A percentile compares a stretch with the other conserved stretches of the same genome.
Conservation (phyloP, 2,329 filamentous ascomycete species). For the Ascochyta pisi region DNA sequence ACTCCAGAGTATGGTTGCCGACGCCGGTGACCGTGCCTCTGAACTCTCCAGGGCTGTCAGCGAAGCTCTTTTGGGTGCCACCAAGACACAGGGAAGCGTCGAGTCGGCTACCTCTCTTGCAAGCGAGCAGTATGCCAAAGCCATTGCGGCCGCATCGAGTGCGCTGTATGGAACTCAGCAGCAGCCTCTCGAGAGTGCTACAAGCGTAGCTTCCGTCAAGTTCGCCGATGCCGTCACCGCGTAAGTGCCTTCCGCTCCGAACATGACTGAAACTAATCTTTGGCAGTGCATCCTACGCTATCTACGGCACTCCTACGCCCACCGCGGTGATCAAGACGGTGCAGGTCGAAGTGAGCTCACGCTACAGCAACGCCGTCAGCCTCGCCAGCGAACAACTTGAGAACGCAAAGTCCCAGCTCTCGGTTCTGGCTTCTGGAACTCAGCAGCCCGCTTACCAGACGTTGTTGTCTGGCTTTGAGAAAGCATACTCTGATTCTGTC, state of each 20-base stretch:
- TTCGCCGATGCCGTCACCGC: slow-evolving; percentile 65
- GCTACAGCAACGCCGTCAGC: slow-evolving; percentile 70
- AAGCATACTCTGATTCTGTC: slow-evolving; percentile 71
- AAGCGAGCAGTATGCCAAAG: slow-evolving; percentile 63
- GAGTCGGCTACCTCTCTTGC: slow-evolving; percentile 62
- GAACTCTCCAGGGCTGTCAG: slow-evolving; percentile 63
- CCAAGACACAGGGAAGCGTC: slow-evolving; percentile 55
- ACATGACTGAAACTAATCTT: slow-evolving; percentile 21
- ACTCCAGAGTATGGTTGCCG: slow-evolving; percentile 59
- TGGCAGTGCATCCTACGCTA: slow-evolving; percentile 60
- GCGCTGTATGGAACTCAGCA: slow-evolving; percentile 61
- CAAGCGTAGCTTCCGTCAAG: slow-evolving; percentile 60
- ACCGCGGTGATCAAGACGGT: slow-evolving; percentile 54
- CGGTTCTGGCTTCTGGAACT: slow-evolving; percentile 71
- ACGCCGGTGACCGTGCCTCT: slow-evolving; percentile 60
- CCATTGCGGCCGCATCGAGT: slow-evolving; percentile 63
- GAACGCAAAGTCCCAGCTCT: slow-evolving; percentile 71
- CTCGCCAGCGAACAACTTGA: slow-evolving; percentile 71
- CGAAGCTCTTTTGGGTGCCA: slow-evolving; percentile 59
- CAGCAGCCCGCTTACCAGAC: slow-evolving; percentile 73
- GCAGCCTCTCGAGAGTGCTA: slow-evolving; percentile 52
- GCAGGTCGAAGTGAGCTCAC: slow-evolving; percentile 56
- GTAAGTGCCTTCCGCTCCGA: slow-evolving; percentile 46
- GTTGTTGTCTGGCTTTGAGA: slow-evolving; percentile 71
- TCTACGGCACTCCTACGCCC: slow-evolving; percentile 60